Percentiles rank a stretch among this genome's conserved stretches.
phyloP scores from a whole-genome alignment of 2,329 filamentous ascomycete genomes.

The Teratosphaeria epicoccoides region DNA sequence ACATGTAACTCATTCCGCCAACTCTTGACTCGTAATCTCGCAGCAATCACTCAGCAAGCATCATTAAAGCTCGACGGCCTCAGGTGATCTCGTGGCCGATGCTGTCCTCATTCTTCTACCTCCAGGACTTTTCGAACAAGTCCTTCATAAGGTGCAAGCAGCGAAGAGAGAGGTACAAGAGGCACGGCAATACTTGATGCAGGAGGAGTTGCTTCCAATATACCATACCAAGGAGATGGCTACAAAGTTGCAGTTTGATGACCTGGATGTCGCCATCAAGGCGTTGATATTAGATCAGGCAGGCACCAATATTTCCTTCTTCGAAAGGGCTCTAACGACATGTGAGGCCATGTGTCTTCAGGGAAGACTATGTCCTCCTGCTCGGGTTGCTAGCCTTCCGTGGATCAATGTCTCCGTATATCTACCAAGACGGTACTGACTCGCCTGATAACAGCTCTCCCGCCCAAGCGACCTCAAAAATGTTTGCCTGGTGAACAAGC shows the following conservation, averaged over 20 bases:
- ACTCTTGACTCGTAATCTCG: too few species aligned
- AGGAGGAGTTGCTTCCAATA: too few species aligned
- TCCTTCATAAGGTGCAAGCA: background rate
- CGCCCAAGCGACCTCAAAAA: conserved; percentile 39
- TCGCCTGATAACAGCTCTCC: conserved; percentile 26
- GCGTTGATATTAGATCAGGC: conserved; percentile 17
- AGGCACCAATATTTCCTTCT: conserved; percentile 1
- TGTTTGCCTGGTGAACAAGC: conserved; percentile 37
- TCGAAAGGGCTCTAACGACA: background rate
- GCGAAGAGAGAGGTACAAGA: background rate
- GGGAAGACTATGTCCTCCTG: background rate
- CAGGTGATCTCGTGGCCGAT: background rate
- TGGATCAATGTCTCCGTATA: background rate
- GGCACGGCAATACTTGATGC: background rate
- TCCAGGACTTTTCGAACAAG: background rate
- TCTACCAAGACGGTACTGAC: background rate
- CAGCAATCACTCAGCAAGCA: too few species aligned
- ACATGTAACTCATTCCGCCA: too few species aligned
- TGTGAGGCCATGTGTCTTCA: background rate
- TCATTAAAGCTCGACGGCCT: too few species aligned
- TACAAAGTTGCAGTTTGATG: conserved; percentile 9
- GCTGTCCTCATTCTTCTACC: background rate
- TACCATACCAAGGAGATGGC: conserved; percentile 2
- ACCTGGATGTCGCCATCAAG: conserved; percentile 17
- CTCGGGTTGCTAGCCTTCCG: background rate